Evolutionary conservation across 2,329 filamentous ascomycete genomes (phyloP), one percentile per base, ranked within the genome.

Genomic region (Paracorniculantispora psalliotae): DNA sequence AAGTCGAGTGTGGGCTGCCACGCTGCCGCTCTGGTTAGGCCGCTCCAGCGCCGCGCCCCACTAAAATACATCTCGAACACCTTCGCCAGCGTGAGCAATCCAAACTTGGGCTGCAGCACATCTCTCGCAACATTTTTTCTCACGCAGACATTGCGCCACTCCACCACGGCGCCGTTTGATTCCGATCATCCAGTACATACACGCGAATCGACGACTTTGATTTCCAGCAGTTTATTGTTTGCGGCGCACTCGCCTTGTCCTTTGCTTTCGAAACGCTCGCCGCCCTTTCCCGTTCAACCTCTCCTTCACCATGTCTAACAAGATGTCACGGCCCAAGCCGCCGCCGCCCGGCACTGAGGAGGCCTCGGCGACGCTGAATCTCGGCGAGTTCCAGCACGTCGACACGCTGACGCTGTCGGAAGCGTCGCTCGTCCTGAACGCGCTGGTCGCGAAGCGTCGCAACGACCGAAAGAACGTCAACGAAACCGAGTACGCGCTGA

Each of bases 371-470:
- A 85, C 86, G 58, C 85, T 97, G 63, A 90, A 88, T 72, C 88
- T 99, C 12, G 94, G 94, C 76, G 93, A 97, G 72, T 97, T 97
- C 76, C 86, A 96, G 67, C 82, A 93, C 69, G 92, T 96, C 65
- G 91, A 94, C 71, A 93, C 92, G 6, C 81, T 99, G 62, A 96
- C 92, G 48, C 84, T 97, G 56, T 96, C 91, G 35, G 94, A 97
- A 77, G 92, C 94, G 2, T 85, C 91, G 66, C 84, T 96, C 53
- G 89, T 99, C 69, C 91, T 99, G 68, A 93, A 93, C 70, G 92
- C 92, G 62, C 87, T 97, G 52, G 85, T 94, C 64, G 82, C 89
- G 62, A 91, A 93, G 77, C 85, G 91, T 63, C 84, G 87, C 65
- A 87, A 88, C 67, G 89, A 90, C 67, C 85, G 87, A 67, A 92